Base-by-base conservation (phyloP, 2,329 filamentous ascomycete species). In the Escovopsis weberi region DNA sequence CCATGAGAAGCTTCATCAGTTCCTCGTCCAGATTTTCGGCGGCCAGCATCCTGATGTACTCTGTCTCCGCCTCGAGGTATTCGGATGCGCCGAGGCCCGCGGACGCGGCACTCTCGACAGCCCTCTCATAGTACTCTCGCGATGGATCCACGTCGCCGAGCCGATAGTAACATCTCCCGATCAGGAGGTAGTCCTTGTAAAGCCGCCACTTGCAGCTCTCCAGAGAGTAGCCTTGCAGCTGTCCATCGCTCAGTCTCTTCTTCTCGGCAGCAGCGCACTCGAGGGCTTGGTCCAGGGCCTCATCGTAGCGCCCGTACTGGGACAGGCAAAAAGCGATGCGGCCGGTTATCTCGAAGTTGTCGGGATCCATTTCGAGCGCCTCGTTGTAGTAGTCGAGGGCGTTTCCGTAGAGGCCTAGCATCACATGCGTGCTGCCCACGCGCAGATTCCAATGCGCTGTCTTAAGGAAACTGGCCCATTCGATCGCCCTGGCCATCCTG, bases 321-420 rank as follows among this genome's bases (percentile, higher is more conserved):
- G 50, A 61, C 1, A 65, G 51, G 41, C 64, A 66, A 37, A 59
- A 62, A 0, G 63, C 63, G 15, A 65, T 66, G n/a, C 64, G 59
- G 1, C 63, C 63, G 2, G 48, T 51, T 1, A 61, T 64, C 44
- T 65, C 55, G 2, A 65, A 56, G 33, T 56, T 63, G 46, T 62
- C 58, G 11, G 52, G 47, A n/a, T 65, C 62, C 2, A 61, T 51
- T 18, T 54, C 51, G 4, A 66, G 53, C 0, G 63, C 62, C 15
- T 53, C 50, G 12, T 64, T 51, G 19, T 64, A 66, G 33, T 63
- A 56, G 2, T 47, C 45, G 4, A 65, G 45, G 0, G 64, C 64
- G 33, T 57, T 52, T 4, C 45, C 53, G 38, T 63, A 54, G 45
- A 63, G 54, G 6, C 53, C 57, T n/a, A 61, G 52, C 6, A 54